These are phyloP conservation scores for Cryphonectria nitschkei DNA, from an alignment of 2,329 filamentous ascomycete genomes.

Conservation along the genomic window DNA sequence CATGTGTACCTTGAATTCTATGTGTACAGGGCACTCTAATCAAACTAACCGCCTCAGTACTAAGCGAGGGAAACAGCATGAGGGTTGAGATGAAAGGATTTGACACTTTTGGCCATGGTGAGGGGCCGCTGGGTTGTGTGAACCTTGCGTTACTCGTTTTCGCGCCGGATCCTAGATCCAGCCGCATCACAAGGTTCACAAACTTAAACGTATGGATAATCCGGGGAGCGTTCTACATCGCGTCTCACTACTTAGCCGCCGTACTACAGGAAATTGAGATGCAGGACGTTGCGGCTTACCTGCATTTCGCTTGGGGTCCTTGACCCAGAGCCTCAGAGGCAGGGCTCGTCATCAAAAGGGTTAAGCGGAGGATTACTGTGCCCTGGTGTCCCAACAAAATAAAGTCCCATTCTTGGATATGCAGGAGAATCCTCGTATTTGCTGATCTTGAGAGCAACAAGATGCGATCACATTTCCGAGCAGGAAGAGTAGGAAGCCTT, in stretches of 20 bases:
- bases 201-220: neutral
- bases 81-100: neutral
- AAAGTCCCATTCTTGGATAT: neutral
- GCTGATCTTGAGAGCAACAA: neutral
- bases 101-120: neutral
- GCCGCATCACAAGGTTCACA: neutral
- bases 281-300: neutral
- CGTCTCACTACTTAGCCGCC: neutral
- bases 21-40: neutral
- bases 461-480: neutral
- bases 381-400: conserved; percentile 9
- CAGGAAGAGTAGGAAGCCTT: neutral
- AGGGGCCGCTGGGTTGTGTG: neutral
- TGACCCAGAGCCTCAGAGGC: neutral
- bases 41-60: neutral
- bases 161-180: neutral
- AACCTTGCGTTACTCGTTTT: neutral
- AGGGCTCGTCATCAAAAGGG: neutral
- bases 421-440: conserved; percentile 2
- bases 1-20: neutral
- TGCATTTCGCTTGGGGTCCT: neutral
- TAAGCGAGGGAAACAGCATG: neutral
- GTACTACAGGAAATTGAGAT: neutral
- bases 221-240: neutral
- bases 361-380: conserved; percentile 11